Evolutionary conservation across 73 alveolate genomes (phyloP).

Genomic region (Paramecium primaurelia): DNA sequence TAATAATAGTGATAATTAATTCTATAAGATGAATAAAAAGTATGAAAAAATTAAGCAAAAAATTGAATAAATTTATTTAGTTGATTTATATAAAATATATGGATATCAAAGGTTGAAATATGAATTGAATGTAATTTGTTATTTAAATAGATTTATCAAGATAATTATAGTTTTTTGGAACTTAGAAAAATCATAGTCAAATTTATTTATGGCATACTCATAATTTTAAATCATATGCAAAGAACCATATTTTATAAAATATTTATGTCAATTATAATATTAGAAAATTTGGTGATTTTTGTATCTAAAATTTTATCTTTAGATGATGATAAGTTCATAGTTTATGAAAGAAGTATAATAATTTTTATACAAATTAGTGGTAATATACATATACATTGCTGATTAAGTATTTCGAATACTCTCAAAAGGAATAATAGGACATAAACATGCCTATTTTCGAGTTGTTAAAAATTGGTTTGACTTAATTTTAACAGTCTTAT

Average conservation of each 20-base stretch:
- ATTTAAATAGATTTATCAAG: constrained; percentile 9
- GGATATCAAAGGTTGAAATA: background rate
- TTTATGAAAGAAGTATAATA: background rate
- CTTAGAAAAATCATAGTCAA: background rate
- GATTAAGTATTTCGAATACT: background rate
- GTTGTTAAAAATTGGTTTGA: constrained; percentile 6
- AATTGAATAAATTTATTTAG: background rate
- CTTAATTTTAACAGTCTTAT: background rate
- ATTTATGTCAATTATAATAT: background rate
- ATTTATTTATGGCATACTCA: background rate
- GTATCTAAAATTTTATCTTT: background rate
- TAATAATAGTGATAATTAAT: background rate
- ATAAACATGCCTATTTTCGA: background rate
- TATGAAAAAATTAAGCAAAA: background rate
- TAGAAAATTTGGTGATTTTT: background rate
- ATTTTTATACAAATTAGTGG: background rate
- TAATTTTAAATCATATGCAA: background rate
- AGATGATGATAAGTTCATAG: background rate
- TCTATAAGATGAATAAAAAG: background rate
- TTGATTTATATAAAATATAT: background rate
- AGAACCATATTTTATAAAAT: background rate
- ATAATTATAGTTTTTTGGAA: background rate
- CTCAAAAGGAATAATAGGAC: background rate
- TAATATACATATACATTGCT: background rate
- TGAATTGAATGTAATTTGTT: background rate